These are phyloP conservation scores for Pseudevernia furfuracea DNA, from an alignment of 495 filamentous ascomycete genomes.

Conservation along the genomic window DNA sequence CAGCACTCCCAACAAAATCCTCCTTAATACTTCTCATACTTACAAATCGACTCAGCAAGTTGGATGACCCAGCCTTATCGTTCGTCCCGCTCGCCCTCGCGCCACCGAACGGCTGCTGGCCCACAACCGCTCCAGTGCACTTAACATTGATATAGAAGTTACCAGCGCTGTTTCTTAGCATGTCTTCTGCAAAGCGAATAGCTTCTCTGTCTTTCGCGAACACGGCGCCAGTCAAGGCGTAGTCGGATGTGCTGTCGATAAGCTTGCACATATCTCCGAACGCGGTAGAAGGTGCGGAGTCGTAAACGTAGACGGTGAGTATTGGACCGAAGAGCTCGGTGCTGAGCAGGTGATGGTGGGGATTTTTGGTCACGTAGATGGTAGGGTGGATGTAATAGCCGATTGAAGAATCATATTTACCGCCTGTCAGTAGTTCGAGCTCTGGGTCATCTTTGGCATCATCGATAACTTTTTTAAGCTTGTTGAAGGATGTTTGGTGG, in stretches of 20 bases:
- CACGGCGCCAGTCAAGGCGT: conserved; percentile 70
- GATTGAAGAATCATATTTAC: conserved; percentile 49
- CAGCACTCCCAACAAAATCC: conserved; percentile 64
- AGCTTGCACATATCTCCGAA: conserved; percentile 45
- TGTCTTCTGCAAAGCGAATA: conserved; percentile 63
- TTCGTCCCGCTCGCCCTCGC: conserved; percentile 81
- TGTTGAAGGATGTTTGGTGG: conserved; percentile 48
- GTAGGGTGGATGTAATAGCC: conserved; percentile 64
- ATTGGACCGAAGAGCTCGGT: conserved; percentile 61
- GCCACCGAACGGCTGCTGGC: conserved; percentile 88
- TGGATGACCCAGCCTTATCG: conserved; percentile 80
- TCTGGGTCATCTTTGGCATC: conserved; percentile 54
- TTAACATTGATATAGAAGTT: conserved; percentile 95
- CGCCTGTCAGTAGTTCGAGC: conserved; percentile 53
- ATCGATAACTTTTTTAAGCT: conserved; percentile 50
- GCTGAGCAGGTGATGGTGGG: conserved; percentile 52
- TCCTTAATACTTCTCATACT: conserved; percentile 84
- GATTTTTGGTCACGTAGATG: conserved; percentile 58
- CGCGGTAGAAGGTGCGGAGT: conserved; percentile 41
- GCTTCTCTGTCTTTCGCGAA: conserved; percentile 64
- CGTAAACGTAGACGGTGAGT: conserved; percentile 55
- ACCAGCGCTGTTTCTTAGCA: conserved; percentile 66
- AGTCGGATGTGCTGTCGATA: conserved; percentile 61
- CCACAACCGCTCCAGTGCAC: conserved; percentile 84
- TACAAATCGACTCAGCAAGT: conserved; percentile 69